Conservation (phyloP, 2,329 filamentous ascomycete species). For the Neurospora crassa region DNA sequence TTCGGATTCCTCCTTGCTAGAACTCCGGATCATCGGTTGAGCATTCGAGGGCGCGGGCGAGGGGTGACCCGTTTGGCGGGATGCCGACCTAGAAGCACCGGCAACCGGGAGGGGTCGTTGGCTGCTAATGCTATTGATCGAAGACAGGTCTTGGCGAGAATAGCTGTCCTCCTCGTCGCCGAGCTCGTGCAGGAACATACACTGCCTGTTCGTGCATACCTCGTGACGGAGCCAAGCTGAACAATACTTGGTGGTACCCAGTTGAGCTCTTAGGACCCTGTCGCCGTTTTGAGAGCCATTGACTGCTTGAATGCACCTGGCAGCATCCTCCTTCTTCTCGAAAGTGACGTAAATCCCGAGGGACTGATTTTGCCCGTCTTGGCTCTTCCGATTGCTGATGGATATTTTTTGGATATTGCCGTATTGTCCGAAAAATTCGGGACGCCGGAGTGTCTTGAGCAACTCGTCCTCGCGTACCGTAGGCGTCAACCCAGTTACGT, state of each 20-base stretch:
- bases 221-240: constrained; percentile 94
- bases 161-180: constrained; percentile 98
- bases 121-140: constrained; percentile 82
- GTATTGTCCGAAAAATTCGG: constrained; percentile 95
- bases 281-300: constrained; percentile 91
- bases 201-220: constrained; percentile 87
- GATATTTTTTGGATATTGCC: constrained; percentile 98
- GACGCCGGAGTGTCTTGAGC: constrained; percentile 78
- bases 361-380: constrained; percentile 68
- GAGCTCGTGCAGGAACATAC: constrained; percentile 96
- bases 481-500: constrained; percentile 89
- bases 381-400: constrained; percentile 86
- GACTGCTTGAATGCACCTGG: constrained; percentile 80
- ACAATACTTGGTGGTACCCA: constrained; percentile 96
- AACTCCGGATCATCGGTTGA: constrained; percentile 62
- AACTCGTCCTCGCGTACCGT: constrained; percentile 88
- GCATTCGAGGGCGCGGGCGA: constrained; percentile 30
- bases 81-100: constrained; percentile 42
- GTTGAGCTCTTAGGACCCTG: constrained; percentile 64
- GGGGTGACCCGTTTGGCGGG: constrained; percentile 40
- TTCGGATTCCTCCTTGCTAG: constrained; percentile 69
- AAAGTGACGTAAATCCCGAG: constrained; percentile 99
- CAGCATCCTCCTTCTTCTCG: constrained; percentile 81
- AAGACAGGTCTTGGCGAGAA: constrained; percentile 85
- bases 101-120: constrained; percentile 55